phyloP scores from a whole-genome alignment of 805 yeast genomes.

The Kockiozyma suomiensis region DNA sequence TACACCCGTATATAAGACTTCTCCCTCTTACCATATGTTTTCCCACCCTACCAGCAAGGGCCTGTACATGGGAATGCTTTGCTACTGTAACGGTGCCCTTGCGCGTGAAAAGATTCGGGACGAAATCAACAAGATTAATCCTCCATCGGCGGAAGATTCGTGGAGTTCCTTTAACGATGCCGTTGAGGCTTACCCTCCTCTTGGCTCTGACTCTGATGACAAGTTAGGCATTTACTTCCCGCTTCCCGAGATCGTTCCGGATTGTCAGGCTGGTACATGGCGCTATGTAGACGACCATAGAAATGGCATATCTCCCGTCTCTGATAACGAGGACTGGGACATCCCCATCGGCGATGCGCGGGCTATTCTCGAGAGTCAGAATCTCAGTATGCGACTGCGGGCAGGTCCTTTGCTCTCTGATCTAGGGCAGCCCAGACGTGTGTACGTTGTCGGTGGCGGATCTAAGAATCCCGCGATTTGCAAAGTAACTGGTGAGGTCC shows the following conservation, averaged over 20 bases:
- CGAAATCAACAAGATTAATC: constrained; percentile 53
- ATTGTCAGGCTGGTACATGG: constrained; percentile 64
- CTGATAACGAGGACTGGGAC: constrained; percentile 16
- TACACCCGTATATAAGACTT: constrained; percentile 75
- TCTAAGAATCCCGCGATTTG: constrained; percentile 72
- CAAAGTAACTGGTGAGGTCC: constrained; percentile 64
- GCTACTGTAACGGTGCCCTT: constrained; percentile 87
- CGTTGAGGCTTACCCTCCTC: constrained; percentile 22
- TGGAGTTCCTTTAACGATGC: constrained; percentile 41
- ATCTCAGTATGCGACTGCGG: constrained; percentile 78
- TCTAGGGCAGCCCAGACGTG: constrained; percentile 60
- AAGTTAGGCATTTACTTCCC: constrained; percentile 83
- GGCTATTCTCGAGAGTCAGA: constrained; percentile 84
- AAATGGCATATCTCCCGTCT: constrained; percentile 40
- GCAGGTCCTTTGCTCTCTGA: constrained; percentile 71
- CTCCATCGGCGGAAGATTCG: constrained; percentile 35
- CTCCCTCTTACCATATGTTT: constrained; percentile 81
- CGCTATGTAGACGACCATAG: constrained; percentile 45
- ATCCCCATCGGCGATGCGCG: constrained; percentile 62
- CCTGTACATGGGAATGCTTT: constrained; percentile 91
- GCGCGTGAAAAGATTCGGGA: constrained; percentile 81
- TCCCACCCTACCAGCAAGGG: constrained; percentile 78
- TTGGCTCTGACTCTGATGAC: constrained; percentile 15
- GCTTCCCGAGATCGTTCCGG: constrained; percentile 88
- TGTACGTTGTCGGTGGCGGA: constrained; percentile 87